Evolutionary conservation across 2,329 filamentous ascomycete genomes (phyloP), one percentile per base, ranked within the genome.

Genomic region (Nothopassalora personata): DNA sequence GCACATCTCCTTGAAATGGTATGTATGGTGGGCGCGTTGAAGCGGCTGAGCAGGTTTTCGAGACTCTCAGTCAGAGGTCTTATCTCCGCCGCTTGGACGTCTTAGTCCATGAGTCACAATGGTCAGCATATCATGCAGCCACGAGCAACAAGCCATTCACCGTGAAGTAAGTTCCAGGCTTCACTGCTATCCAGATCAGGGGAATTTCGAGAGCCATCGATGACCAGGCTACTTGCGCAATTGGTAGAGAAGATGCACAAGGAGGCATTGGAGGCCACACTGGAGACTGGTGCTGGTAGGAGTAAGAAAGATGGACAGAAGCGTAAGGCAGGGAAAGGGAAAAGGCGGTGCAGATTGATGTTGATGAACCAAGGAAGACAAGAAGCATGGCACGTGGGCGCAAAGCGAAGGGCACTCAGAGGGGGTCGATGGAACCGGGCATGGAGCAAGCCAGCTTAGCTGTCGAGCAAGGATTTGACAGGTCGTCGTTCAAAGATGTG

Each of bases 41-140:
- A 13, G 15, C 11, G 15, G 15, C 10, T 13, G 36, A 13, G 36
- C 9, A n/a, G 11, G 54, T 52, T 6, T 54, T 59, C 51, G 56
- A 56, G 45, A 10, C 56, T 7, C 50, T 62, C 36, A 50, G 36
- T 15, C 39, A 39, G 9, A 43, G 60, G 13, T 7, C 51, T 9
- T 18, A 50, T n/a, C 57, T 62, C 10, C 36, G 43, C 5, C 47
- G 57, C 46, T 39, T 62, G 11, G 60, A 62, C 15, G 53, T 62
- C 39, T 52, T 34, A 43, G 54, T 63, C 33, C 15, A 56, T 23
- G 58, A 63, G 43, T 11, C 19, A 8, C 6, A 48, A 6, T 62
- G 52, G 54, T 39, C 56, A 48, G 9, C 28, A 11, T 47, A 48
- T 19, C 43, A 47, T 4, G 30, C 45, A 8, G 34, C 50, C 5